Evolutionary conservation across 2,329 filamentous ascomycete species (phyloP), one percentile per base, ranked within the genome.

Genomic region (Hymenoscyphus fructigenus): DNA sequence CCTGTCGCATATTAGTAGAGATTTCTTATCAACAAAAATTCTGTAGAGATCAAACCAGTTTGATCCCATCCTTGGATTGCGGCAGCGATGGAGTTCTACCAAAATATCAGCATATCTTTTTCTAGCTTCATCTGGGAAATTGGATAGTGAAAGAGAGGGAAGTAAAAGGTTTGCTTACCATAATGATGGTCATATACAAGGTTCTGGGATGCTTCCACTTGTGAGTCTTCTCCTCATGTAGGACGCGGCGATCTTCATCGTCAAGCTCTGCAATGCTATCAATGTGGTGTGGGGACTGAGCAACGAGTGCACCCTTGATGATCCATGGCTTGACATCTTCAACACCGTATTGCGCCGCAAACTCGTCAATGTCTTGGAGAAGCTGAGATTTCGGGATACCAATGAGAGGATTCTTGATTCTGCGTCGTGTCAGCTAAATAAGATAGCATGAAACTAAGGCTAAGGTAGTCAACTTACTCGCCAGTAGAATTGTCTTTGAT

Each of bases 101-200:
- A 26, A 17, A 38, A 23, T 12, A 50, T 50, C 12, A 50, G 44
- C 26, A 50, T 50, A 3, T 26, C 7, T 3, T 29, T 29, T 10
- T 26, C 44, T 23, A 12, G 26, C 1, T 23, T 23, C 9, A 3
- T 50, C 10, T 20, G 12, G 10, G 7, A 23, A 26, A 9, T 23
- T 14, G 5, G n/a, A n/a, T 23, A 12, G 7, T 5, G 3, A 7
- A 23, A 50, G 20, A 50, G 26, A 12, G 12, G 3, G 7, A 26
- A 50, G 12, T 10, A 9, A n/a, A n/a, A n/a, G n/a, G n/a, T n/a
- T 4, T 10, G n/a, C 20, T 50, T 23, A 50, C 44, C 23, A 87
- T 84, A 12, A 84, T 79, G 69, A 91, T 89, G 44, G 89, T 90
- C 68, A 89, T 80, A 76, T 87, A 88, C 12, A 91, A 79, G 61